phyloP scores from a whole-genome alignment of 208 protist genomes.

The Crithidia expoeki region DNA sequence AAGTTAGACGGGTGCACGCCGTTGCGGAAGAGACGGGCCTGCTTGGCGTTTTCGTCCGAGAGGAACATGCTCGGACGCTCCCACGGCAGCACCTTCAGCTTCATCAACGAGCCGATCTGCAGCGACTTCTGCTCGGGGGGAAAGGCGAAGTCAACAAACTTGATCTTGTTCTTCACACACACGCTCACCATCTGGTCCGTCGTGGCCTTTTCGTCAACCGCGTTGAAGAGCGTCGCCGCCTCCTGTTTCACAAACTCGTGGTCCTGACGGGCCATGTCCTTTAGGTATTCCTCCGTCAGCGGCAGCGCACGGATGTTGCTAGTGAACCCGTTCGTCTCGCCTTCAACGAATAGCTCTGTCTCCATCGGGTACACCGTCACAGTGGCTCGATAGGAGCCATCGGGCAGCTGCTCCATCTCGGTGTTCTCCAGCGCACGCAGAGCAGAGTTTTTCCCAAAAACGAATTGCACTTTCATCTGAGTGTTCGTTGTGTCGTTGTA shows the following conservation, averaged over 20 bases:
- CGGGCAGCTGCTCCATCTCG: conserved; percentile 36
- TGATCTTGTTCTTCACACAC: conserved; percentile 63
- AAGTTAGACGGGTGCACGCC: conserved; percentile 77
- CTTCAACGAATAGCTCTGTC: conserved; percentile 79
- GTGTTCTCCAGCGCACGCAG: conserved; percentile 76
- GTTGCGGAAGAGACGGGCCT: conserved; percentile 78
- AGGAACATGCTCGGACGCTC: conserved; percentile 82
- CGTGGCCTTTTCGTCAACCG: conserved; percentile 43
- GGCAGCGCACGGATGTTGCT: conserved; percentile 71
- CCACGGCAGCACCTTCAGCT: conserved; percentile 80
- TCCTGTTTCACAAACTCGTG: conserved; percentile 57
- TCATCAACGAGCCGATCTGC: conserved; percentile 56
- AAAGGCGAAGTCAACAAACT: conserved; percentile 83
- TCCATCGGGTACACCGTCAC: conserved; percentile 77
- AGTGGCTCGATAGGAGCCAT: conserved; percentile 56
- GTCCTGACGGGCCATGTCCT: conserved; percentile 65
- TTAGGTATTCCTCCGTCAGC: conserved; percentile 67
- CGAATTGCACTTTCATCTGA: conserved; percentile 80
- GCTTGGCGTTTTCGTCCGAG: conserved; percentile 65
- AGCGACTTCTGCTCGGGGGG: conserved; percentile 76
- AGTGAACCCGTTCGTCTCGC: conserved; percentile 54
- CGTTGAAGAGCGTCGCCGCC: conserved; percentile 50
- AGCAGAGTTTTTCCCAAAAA: conserved; percentile 62
- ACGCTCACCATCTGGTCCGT: conserved; percentile 60
- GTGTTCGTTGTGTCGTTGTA: conserved; percentile 83